A percentile compares a stretch with the other conserved stretches of the same genome.
Conservation (phyloP, 805 yeast genomes). For the Zygosaccharomyces lentus region DNA sequence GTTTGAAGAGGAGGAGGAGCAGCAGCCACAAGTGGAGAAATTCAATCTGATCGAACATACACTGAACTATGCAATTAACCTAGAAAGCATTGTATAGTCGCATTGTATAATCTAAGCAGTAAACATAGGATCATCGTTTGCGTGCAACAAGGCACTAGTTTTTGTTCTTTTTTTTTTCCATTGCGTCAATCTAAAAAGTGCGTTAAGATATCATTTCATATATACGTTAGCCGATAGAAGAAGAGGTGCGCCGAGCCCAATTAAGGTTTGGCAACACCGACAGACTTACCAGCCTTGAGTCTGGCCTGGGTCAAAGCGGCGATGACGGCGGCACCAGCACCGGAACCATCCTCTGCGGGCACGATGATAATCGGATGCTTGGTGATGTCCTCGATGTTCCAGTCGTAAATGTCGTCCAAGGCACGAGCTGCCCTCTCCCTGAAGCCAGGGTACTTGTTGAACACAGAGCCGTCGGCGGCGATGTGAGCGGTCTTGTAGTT, state of each 20-base stretch:
- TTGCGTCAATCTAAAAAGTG: neutral
- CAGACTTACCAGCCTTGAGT: conserved; percentile 62
- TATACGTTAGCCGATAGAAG: conserved; percentile 2
- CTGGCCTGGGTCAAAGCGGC: conserved; percentile 91
- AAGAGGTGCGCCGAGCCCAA: neutral
- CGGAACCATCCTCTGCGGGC: conserved; percentile 97
- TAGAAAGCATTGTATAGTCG: conserved; percentile 78
- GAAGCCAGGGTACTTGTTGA: conserved; percentile 89
- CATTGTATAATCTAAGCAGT: too few species aligned
- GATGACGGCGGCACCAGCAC: conserved; percentile 97
- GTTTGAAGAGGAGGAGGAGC: conserved; percentile 39
- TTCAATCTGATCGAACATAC: conserved; percentile 57
- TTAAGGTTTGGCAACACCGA: conserved; percentile 43
- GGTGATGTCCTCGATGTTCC: conserved; percentile 47
- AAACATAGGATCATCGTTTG: too few species aligned
- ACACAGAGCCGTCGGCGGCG: conserved; percentile 97
- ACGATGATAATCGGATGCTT: conserved; percentile 77
- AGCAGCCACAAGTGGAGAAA: conserved; percentile 15
- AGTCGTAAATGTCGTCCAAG: conserved; percentile 81
- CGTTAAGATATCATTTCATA: conserved; percentile 1
- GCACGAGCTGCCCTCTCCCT: conserved; percentile 84
- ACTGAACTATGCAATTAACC: conserved; percentile 82
- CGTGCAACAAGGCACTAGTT: too few species aligned
- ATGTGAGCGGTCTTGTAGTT: conserved; percentile 71
- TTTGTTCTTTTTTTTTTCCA: neutral